Base-by-base conservation (phyloP, 352 stramenopile species). In the Phytophthora kernoviae region DNA sequence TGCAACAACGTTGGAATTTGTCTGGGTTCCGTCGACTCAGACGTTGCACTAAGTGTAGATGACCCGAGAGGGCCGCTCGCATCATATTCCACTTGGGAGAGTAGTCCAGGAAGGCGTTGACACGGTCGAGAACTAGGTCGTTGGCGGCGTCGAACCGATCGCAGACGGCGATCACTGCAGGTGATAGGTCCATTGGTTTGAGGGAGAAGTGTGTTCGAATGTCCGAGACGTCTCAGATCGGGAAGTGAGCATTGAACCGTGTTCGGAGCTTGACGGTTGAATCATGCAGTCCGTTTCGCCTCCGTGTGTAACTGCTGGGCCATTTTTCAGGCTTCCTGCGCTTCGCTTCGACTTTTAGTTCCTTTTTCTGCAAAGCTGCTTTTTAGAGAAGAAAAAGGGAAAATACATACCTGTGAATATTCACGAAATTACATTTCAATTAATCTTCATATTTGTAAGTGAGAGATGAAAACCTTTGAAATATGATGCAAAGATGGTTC, bases 71-170 rank as follows among this genome's bases (percentile, higher is more conserved):
- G 2, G 79, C 68, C 20, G 83, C 83, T 6, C 68, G 62, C 59
- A 77, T 84, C 45, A 90, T 59, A 42, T 56, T 74, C 73, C 83
- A 93, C 27, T 41, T 61, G 27, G 58, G 54, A 5, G 79, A 90
- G 12, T 69, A 17, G 51, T 93, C 83, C 15, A 88, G 47, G 55
- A 87, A 93, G 7, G 46, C 32, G 57, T 88, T 71, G 33, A 93
- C 70, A 14, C 55, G 47, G 15, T 70, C 54, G 52, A 88, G 52
- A 34, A 91, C 70, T 24, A 89, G 65, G 46, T 87, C 71, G 15
- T 81, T 69, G 26, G 43, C 73, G 1, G 69, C 66, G 40, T 68
- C 58, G 24, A 85, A 65, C 20, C 61, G 79, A 21, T 77, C 68
- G 50, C 79, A 89, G 8, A 75, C 79, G 14, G 71, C 71, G 24